Evolutionary conservation across 2,329 filamentous ascomycete genomes (phyloP).

Genomic region (Lasiodiplodia gonubiensis): DNA sequence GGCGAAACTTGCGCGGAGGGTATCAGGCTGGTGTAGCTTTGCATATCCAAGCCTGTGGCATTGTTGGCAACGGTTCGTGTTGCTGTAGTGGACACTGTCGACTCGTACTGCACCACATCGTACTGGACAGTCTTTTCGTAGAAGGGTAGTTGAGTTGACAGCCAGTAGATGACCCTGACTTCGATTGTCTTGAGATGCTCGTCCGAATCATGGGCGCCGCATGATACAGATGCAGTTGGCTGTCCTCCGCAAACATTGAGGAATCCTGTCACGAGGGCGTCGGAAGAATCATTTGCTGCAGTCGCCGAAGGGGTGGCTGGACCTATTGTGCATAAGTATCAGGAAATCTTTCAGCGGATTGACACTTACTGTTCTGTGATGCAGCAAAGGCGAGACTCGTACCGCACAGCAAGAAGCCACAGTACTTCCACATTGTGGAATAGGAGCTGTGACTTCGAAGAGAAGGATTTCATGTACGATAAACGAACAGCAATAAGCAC

Average conservation of each 20-base stretch:
- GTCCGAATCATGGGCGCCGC: not conserved
- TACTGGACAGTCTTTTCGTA: not conserved
- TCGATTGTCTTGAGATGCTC: not conserved
- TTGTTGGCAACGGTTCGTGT: not conserved
- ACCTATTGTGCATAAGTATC: not conserved
- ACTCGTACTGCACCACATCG: not conserved
- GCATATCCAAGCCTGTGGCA: not conserved
- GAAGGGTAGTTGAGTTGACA: not conserved
- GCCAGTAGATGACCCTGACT: not conserved
- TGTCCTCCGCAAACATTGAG: not conserved
- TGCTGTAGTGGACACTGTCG: not conserved
- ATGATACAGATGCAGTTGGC: not conserved
- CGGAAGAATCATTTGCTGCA: not conserved
- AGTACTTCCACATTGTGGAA: not conserved
- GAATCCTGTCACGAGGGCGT: not conserved
- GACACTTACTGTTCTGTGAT: not conserved
- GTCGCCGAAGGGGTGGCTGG: not conserved
- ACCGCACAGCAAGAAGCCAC: not conserved
- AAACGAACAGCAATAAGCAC: not conserved
- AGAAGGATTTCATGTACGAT: not conserved
- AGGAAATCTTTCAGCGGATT: not conserved
- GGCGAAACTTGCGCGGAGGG: not conserved
- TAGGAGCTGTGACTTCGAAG: not conserved
- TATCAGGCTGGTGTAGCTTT: not conserved
- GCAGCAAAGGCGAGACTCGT: not conserved